Base-by-base conservation (phyloP, 345 rosid species). In the Combretum micranthum region DNA sequence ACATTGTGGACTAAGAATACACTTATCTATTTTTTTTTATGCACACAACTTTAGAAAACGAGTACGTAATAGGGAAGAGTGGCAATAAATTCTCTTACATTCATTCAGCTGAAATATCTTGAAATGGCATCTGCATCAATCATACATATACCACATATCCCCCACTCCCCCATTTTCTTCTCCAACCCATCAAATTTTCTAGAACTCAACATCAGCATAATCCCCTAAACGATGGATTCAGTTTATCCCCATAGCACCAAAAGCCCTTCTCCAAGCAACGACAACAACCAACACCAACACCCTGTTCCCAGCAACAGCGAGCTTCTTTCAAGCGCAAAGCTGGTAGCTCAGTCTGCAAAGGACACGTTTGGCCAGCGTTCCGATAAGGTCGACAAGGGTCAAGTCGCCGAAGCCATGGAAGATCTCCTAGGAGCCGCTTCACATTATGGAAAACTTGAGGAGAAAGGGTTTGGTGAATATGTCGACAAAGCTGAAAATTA, bases 401-500 rank as follows among this genome's bases (percentile, higher is more conserved):
- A 67, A 69, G 84, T 61, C 42, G 88, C 93, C 21, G 88, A 61
- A 12, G 93, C 93, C 19, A 69, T 73, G 17, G 84, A 65, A 16
- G 80, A 88, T 69, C 76, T 85, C 63, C 61, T 88, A 20, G 77
- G 37, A 25, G 93, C 88, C 10, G 90, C 86, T 44, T 71, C 80
- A 18, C 76, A 74, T 44, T 88, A 83, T 51, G 93, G 82, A 11
- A 86, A 89, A 63, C 72, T 86, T 26, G 87, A 88, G 19, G 77
- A 79, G 17, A 79, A 77, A 64, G 63, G 78, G 43, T 45, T 64
- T 20, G 96, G 94, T 45, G 67, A 84, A 72, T 84, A 86, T 56
- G 77, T 89, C 0, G 80, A 79, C 1, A 82, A 86, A 73, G 95
- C 91, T 9, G 80, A 89, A 84, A 64, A 53, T 47, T 86, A 86